Evolutionary conservation across 2,329 filamentous ascomycete genomes (phyloP).

Genomic region (Pseudogymnoascus sp.): DNA sequence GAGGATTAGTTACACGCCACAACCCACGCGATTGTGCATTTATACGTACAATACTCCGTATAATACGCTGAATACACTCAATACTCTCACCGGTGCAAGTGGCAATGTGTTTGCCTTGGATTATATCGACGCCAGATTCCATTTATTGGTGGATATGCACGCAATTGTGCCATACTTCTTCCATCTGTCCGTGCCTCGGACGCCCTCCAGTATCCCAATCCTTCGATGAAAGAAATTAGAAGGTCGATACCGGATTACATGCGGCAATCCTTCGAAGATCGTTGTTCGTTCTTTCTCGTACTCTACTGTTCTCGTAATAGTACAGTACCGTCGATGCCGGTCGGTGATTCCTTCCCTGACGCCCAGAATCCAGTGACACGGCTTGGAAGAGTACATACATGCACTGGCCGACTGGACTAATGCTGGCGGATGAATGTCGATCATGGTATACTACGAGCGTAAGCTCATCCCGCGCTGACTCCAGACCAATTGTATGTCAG

Average conservation of each 20-base stretch:
- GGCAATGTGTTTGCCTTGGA: neutral
- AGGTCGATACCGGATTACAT: neutral
- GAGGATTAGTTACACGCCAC: neutral
- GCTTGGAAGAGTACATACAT: neutral
- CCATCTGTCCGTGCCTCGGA: neutral
- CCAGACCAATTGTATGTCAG: neutral
- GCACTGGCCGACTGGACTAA: neutral
- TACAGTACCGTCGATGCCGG: neutral
- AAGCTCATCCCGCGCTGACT: neutral
- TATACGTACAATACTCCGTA: neutral
- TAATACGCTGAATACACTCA: neutral
- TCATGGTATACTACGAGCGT: neutral
- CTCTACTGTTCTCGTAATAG: neutral
- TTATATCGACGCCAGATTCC: neutral
- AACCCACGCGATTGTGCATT: neutral
- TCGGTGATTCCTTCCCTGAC: neutral
- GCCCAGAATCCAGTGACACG: slow-evolving; percentile 5
- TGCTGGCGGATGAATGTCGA: slow-evolving; percentile 1
- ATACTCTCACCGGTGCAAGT: neutral
- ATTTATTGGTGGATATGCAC: neutral
- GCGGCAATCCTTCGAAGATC: neutral
- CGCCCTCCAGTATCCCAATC: neutral
- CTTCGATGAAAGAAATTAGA: neutral
- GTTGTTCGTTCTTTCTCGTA: neutral
- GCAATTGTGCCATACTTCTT: neutral